A percentile compares a stretch with the other conserved stretches of the same genome.
These are phyloP conservation scores for Saccharomyces pastorianus DNA, from an alignment of 1,139 yeast species.

Conservation along the genomic window DNA sequence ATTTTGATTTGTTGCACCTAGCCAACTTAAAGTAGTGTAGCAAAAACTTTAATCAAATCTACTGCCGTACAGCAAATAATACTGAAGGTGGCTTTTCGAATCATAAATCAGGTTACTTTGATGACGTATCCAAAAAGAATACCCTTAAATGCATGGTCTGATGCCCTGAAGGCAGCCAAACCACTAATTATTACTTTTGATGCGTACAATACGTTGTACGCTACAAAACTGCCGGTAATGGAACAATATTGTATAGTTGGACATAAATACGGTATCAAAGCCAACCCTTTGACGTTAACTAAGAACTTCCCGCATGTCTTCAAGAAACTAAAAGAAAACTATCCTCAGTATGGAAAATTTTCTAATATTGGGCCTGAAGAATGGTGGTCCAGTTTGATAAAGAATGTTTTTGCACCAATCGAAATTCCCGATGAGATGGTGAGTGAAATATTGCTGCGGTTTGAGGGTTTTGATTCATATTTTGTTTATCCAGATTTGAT, in stretches of 20 bases:
- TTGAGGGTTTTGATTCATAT: slow-evolving; percentile 47
- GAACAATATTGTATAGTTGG: slow-evolving; percentile 47
- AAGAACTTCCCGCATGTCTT: slow-evolving; percentile 29
- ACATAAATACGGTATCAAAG: slow-evolving; percentile 36
- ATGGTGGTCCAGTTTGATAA: slow-evolving; percentile 57
- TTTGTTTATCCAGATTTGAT: slow-evolving; percentile 46
- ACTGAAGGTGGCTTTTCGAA: too few relatives aligned
- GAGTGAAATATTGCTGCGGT: slow-evolving; percentile 39
- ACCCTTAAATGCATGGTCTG: slow-evolving; percentile 11
- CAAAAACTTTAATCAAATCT: too few relatives aligned
- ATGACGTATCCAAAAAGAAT: slow-evolving; percentile 14
- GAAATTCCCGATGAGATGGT: slow-evolving; percentile 27
- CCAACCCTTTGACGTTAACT: slow-evolving; percentile 31
- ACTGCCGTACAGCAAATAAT: too few relatives aligned
- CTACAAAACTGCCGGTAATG: slow-evolving; percentile 47
- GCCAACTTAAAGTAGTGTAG: too few relatives aligned
- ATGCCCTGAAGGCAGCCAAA: slow-evolving; percentile 9
- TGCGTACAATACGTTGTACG: slow-evolving; percentile 58
- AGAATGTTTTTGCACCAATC: slow-evolving; percentile 35
- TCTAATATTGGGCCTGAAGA: slow-evolving; percentile 33
- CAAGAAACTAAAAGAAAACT: slow-evolving; percentile 29
- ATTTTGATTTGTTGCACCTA: too few relatives aligned
- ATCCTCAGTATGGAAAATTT: slow-evolving; percentile 56
- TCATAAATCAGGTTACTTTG: too few relatives aligned
- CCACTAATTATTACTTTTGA: slow-evolving; percentile 56